Conservation (phyloP, 495 filamentous ascomycete genomes). For the Xylaria flabelliformis region DNA sequence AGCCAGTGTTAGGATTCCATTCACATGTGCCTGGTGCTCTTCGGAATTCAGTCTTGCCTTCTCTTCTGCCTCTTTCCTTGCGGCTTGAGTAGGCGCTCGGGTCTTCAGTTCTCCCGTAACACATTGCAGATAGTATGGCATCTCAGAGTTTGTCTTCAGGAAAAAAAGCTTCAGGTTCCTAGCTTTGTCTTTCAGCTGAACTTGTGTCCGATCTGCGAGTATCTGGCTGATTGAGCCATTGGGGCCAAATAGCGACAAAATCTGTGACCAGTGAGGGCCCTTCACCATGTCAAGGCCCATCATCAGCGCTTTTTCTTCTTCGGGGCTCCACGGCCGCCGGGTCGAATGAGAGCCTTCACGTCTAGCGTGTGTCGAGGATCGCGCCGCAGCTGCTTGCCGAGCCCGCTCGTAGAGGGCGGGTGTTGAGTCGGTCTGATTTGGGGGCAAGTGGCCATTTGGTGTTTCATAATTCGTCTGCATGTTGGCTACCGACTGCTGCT, state of each 20-base stretch:
- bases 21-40: constrained; percentile 74
- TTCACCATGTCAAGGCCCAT: constrained; percentile 88
- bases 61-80: constrained; percentile 80
- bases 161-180: constrained; percentile 95
- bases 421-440: constrained; percentile 77
- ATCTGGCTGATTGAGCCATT: constrained; percentile 84
- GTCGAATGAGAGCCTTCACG: constrained; percentile 82
- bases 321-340: constrained; percentile 84
- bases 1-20: constrained; percentile 66
- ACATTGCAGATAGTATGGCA: constrained; percentile 87
- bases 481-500: constrained; percentile 28
- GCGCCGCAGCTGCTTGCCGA: constrained; percentile 79
- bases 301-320: constrained; percentile 94
- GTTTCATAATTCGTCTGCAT: constrained; percentile 36
- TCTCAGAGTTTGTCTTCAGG: constrained; percentile 90
- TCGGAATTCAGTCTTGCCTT: constrained; percentile 68
- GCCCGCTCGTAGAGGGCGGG: constrained; percentile 82
- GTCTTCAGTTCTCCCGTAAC: constrained; percentile 96
- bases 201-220: constrained; percentile 91
- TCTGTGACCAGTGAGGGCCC: constrained; percentile 95
- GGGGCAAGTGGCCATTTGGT: constrained; percentile 56
- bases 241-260: constrained; percentile 84
- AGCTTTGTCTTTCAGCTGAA: constrained; percentile 95
- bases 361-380: constrained; percentile 74
- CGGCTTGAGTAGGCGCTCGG: constrained; percentile 81